A percentile compares a stretch with the other conserved stretches of the same genome.
phyloP scores from a whole-genome alignment of 305 asterid species.

The Fraxinus dipetala region DNA sequence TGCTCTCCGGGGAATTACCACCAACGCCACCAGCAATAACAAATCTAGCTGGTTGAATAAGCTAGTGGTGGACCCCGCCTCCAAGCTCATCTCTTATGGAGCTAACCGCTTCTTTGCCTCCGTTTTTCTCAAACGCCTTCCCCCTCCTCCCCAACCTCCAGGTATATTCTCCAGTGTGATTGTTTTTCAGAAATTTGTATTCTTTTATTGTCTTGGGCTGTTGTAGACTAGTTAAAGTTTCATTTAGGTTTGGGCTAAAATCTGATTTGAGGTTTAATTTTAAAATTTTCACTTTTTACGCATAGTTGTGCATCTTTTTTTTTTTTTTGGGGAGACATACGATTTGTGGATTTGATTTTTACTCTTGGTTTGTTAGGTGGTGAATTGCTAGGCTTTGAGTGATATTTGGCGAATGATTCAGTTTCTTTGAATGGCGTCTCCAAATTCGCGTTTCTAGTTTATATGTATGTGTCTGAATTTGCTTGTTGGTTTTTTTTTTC shows the following conservation, averaged over 20 bases:
- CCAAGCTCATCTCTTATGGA: constrained; percentile 56
- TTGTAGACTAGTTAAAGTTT: background rate
- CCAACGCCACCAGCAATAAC: constrained; percentile 17
- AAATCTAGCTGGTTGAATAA: constrained; percentile 62
- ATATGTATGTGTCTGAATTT: background rate
- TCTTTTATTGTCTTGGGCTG: background rate
- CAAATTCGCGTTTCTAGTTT: background rate
- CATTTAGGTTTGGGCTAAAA: background rate
- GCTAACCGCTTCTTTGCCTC: constrained; percentile 60
- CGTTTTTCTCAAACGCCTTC: constrained; percentile 48
- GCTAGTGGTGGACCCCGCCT: constrained; percentile 72
- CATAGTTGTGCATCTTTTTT: background rate
- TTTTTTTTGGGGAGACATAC: background rate
- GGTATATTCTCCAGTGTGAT: constrained; percentile 27
- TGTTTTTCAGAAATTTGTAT: background rate
- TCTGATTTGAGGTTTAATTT: background rate
- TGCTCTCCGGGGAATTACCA: constrained; percentile 32
- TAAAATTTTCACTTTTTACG: background rate
- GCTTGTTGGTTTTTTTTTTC: background rate
- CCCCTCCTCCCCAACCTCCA: constrained; percentile 47
- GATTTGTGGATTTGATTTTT: background rate
- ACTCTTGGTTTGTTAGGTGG: constrained; percentile 12
- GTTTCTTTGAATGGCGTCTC: constrained; percentile 6
- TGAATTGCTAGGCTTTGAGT: background rate
- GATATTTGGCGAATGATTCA: background rate